phyloP scores from a whole-genome alignment of 495 filamentous ascomycete species.

The Xylaria longipes region DNA sequence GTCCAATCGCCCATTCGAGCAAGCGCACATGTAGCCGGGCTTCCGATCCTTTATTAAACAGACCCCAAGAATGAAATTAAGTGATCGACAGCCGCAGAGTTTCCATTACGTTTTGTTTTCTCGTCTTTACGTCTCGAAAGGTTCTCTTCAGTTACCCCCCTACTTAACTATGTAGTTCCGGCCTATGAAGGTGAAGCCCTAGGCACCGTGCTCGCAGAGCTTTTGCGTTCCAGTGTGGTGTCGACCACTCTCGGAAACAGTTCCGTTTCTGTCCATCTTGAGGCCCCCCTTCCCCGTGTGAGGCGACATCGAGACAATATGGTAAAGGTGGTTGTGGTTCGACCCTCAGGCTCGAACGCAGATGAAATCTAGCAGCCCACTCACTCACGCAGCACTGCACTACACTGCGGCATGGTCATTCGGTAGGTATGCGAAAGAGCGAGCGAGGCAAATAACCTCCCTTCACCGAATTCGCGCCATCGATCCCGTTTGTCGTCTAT shows the following conservation, averaged over 20 bases:
- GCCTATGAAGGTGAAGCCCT: conserved; percentile 16
- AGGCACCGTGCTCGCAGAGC: conserved; percentile 11
- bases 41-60: conserved; percentile 19
- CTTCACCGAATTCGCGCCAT: background rate
- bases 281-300: background rate
- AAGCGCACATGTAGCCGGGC: conserved; percentile 8
- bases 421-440: background rate
- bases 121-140: background rate
- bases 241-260: conserved; percentile 11
- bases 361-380: background rate
- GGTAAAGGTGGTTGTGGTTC: conserved; percentile 16
- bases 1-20: conserved; percentile 12
- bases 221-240: background rate
- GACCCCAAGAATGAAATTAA: conserved; percentile 21
- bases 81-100: conserved; percentile 21
- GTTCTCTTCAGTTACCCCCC: background rate
- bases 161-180: background rate
- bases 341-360: background rate
- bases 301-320: conserved; percentile 15
- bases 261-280: conserved; percentile 17
- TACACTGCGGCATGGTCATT: background rate
- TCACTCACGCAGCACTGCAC: background rate
- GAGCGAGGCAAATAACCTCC: background rate
- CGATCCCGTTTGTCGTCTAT: background rate
- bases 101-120: conserved; percentile 23